Conservation (phyloP, 2,329 filamentous ascomycete genomes). For the Ophiostoma sp. region DNA sequence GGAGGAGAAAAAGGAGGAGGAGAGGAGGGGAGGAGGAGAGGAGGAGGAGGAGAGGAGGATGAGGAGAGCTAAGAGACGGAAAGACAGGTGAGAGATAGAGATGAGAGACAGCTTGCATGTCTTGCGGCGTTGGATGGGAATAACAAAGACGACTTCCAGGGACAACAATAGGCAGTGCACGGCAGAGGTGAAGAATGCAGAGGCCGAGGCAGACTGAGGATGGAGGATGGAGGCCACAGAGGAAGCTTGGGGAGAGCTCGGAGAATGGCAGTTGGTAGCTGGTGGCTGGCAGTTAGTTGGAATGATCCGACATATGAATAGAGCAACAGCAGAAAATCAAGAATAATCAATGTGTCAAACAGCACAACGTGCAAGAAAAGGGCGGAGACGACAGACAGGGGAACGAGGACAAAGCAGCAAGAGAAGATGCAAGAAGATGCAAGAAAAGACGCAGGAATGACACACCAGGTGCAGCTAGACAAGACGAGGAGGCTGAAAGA, state of each 20-base stretch:
- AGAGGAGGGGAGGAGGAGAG: not conserved
- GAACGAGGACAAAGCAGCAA: not conserved
- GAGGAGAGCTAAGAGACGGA: not conserved
- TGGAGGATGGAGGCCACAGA: not conserved
- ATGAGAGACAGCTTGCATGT: conserved; percentile 9
- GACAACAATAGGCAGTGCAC: no score
- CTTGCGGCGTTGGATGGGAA: not conserved
- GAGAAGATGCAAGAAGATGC: not conserved
- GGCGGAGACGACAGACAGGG: not conserved
- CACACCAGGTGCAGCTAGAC: not conserved
- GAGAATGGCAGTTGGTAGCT: not conserved
- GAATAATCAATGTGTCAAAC: not conserved
- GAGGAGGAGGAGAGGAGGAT: not conserved
- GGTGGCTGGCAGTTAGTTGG: no score
- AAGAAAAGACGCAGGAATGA: not conserved
- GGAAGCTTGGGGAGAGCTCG: not conserved
- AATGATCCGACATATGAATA: no score
- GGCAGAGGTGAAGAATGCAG: not conserved
- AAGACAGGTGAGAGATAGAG: not conserved
- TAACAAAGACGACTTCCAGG: no score
- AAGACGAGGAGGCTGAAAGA: conserved; percentile 5
- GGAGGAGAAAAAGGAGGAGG: not conserved
- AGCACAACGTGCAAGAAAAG: not conserved
- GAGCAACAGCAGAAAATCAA: no score
- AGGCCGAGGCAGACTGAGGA: not conserved